Evolutionary conservation across 2,329 filamentous ascomycete genomes (phyloP).

Genomic region (Chaetomium sp.): DNA sequence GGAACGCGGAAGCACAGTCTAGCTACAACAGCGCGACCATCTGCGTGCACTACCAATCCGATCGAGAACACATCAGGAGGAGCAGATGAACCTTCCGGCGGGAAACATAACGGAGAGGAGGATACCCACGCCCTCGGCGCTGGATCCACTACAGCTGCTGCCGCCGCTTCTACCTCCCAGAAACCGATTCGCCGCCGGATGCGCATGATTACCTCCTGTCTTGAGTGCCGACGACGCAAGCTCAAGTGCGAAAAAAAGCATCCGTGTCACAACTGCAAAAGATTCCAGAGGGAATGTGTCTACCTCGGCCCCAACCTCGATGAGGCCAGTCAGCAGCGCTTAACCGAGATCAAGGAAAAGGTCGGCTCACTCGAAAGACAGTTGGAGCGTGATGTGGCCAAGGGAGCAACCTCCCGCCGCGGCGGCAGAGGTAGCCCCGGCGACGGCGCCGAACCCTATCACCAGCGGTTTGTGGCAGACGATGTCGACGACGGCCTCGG

Average conservation of each 20-base stretch:
- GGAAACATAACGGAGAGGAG: constrained; percentile 2
- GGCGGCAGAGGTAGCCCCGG: constrained; percentile 8
- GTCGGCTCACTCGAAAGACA: constrained; percentile 71
- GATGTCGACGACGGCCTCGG: constrained; percentile 47
- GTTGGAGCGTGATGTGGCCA: constrained; percentile 68
- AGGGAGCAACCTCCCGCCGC: constrained; percentile 39
- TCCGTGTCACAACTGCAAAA: constrained; percentile 69
- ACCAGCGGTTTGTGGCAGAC: constrained; percentile 46
- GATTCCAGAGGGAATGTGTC: constrained; percentile 57
- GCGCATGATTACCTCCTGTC: constrained; percentile 68
- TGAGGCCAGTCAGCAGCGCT: constrained; percentile 66
- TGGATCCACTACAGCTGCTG: neutral
- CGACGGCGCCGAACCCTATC: neutral
- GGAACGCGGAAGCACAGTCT: neutral
- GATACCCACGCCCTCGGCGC: neutral
- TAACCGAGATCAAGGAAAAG: constrained; percentile 78
- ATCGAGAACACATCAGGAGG: neutral
- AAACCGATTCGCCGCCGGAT: constrained; percentile 60
- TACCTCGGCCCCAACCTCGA: constrained; percentile 71
- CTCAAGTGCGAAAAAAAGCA: constrained; percentile 75
- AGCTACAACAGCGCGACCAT: neutral
- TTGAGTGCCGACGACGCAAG: constrained; percentile 74
- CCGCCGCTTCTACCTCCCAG: neutral
- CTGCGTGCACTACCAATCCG: neutral
- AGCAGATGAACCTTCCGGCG: neutral